These are phyloP conservation scores for Coelastrella sp. DNA, from an alignment of 139 green algal genomes.

Conservation along the genomic window DNA sequence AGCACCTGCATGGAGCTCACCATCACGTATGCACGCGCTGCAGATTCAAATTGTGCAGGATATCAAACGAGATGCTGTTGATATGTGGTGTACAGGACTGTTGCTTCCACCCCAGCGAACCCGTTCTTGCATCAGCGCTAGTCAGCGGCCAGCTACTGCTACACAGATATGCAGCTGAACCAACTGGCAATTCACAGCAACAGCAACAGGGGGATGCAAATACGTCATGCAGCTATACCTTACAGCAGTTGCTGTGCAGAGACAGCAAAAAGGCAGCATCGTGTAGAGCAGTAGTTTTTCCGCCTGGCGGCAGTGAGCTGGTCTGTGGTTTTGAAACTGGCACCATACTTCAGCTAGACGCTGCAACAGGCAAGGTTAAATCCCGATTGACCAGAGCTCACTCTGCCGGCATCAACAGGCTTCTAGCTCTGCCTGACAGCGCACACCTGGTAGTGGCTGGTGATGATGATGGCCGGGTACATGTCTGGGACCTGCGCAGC, in stretches of 20 bases:
- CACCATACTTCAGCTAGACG: constrained; percentile 61
- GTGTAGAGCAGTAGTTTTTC: constrained; percentile 40
- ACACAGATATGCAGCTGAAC: constrained; percentile 44
- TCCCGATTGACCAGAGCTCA: constrained; percentile 69
- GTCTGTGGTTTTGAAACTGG: constrained; percentile 45
- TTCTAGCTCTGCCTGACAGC: constrained; percentile 52
- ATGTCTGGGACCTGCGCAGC: constrained; percentile 85
- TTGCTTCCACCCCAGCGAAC: constrained; percentile 57
- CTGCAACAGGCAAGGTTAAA: constrained; percentile 52
- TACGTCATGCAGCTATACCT: neutral
- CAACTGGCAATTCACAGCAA: neutral
- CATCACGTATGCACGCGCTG: neutral
- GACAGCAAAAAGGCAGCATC: constrained; percentile 40
- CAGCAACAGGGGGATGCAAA: neutral
- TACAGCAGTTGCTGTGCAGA: neutral
- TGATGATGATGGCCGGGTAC: constrained; percentile 83
- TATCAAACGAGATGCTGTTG: neutral
- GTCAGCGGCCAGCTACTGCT: constrained; percentile 67
- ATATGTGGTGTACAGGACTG: constrained; percentile 29
- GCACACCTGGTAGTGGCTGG: constrained; percentile 65
- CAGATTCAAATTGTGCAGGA: neutral
- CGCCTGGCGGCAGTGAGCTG: neutral
- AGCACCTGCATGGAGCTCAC: neutral
- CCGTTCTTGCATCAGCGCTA: constrained; percentile 63
- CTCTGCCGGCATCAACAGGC: constrained; percentile 63